phyloP scores from a whole-genome alignment of 106 monocot genomes.

The Posidonia australis region DNA sequence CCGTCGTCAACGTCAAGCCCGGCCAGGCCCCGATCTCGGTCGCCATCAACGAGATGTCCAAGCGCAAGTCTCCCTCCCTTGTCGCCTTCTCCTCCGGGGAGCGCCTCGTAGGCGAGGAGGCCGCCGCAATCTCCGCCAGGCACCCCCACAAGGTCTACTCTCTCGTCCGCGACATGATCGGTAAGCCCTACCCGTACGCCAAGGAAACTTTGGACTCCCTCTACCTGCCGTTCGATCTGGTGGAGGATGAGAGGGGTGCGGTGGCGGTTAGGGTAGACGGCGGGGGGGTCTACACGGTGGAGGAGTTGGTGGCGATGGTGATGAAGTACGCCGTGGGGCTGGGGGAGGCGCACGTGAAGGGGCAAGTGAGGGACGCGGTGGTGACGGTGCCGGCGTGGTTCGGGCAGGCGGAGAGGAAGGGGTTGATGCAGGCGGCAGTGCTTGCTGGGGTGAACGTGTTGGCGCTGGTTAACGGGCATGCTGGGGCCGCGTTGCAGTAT shows the following conservation, averaged over 20 bases:
- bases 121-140: conserved; percentile 74
- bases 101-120: conserved; percentile 85
- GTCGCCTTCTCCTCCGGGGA: conserved; percentile 55
- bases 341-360: conserved; percentile 58
- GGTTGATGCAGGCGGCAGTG: conserved; percentile 70
- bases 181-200: conserved; percentile 41
- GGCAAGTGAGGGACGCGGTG: conserved; percentile 56
- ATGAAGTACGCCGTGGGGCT: conserved; percentile 46
- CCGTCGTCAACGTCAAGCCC: conserved; percentile 79
- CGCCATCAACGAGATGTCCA: conserved; percentile 99
- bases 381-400: conserved; percentile 75
- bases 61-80: conserved; percentile 86
- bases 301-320: conserved; percentile 90
- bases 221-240: conserved; percentile 79
- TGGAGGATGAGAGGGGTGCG: conserved; percentile 63
- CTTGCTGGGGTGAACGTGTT: conserved; percentile 90
- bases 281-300: conserved; percentile 46
- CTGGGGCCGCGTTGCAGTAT: conserved; percentile 93
- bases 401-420: conserved; percentile 88
- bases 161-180: conserved; percentile 62
- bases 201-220: conserved; percentile 29
- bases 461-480: conserved; percentile 76
- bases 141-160: conserved; percentile 84
- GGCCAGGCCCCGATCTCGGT: conserved; percentile 80
- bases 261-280: conserved; percentile 54